Base-by-base conservation (phyloP, 2,329 filamentous ascomycete species). In the Aspergillus sclerotialis region DNA sequence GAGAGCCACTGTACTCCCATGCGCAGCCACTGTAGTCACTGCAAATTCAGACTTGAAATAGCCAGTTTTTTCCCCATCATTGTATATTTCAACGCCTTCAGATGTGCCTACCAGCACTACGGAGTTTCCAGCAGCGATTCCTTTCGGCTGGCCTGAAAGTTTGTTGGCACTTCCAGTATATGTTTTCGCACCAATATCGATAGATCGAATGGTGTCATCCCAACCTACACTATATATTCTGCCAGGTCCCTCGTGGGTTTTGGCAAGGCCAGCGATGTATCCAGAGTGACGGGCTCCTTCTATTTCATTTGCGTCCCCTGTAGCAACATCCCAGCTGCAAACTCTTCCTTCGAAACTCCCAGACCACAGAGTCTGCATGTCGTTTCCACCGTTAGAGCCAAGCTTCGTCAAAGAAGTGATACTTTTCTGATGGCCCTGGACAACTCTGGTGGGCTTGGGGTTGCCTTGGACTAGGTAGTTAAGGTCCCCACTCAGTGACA, bases 281-380 rank as follows among this genome's bases (percentile, higher is more conserved):
- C 90, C 93, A 6, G 83, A 83, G 61, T 95, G 92, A 3, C 76
- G 70, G 45, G 86, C 78, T 17, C 92, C 90, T 42, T 92, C 84
- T 8, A 93, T 74, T 9, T 75, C 73, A 18, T 78, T 72, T 14
- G 82, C 86, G 28, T 70, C 58, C 2, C 89, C 90, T 4, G 72
- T 75, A 11, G 72, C 66, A 17, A 86, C 57, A 54, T 96, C 82
- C 90, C 92, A 98, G 36, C 76, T 78, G 56, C 83, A 84, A 16
- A 94, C 77, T 25, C 84, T 77, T 30, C 92, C 92, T 43, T 98
- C 92, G 48, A 89, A 93, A 63, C 88, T 94, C 39, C 92, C 92
- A 1, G 90, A 93, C 72, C 81, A 89, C 10, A 96, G 63, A 1
- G 82, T 84, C 35, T 23, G 19, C 19, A 7, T 23, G 19, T 79